A percentile compares a stretch with the other conserved stretches of the same genome.
Evolutionary conservation across 1,284 basidiomycete species (phyloP).

Genomic region (Tilletia caries): DNA sequence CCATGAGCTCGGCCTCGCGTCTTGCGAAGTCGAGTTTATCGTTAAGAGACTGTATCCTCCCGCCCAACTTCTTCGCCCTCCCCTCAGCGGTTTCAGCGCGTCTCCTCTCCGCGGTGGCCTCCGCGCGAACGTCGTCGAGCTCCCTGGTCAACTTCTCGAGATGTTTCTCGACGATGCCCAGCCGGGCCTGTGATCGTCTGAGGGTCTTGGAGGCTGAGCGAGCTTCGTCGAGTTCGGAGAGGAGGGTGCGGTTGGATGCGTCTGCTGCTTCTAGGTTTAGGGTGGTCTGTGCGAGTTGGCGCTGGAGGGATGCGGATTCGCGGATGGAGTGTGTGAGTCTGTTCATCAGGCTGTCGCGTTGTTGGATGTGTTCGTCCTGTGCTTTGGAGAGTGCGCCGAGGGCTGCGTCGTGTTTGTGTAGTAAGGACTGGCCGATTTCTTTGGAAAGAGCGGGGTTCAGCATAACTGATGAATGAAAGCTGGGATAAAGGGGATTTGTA

Average conservation of each 20-base stretch:
- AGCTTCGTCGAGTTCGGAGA: constrained; percentile 75
- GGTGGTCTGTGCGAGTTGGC: constrained; percentile 76
- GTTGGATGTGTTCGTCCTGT: constrained; percentile 49
- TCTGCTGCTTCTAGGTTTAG: constrained; percentile 79
- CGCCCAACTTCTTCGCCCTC: constrained; percentile 60
- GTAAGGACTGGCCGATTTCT: constrained; percentile 87
- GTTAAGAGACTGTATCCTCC: constrained; percentile 22
- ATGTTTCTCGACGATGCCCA: constrained; percentile 56
- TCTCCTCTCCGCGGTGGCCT: constrained; percentile 70
- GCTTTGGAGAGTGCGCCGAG: constrained; percentile 57
- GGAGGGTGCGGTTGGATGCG: constrained; percentile 68
- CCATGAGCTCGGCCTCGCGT: constrained; percentile 17
- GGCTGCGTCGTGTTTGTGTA: constrained; percentile 83
- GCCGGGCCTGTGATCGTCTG: constrained; percentile 60
- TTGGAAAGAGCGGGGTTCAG: constrained; percentile 1
- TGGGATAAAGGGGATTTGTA: not conserved
- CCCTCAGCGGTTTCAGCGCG: constrained; percentile 69
- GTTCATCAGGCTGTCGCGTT: constrained; percentile 41
- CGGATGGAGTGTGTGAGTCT: constrained; percentile 37
- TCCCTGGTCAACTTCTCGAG: constrained; percentile 58
- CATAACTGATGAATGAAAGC: not conserved
- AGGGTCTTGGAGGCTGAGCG: constrained; percentile 71
- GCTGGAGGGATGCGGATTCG: constrained; percentile 37
- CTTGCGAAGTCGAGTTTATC: constrained; percentile 29
- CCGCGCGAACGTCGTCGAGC: constrained; percentile 79